Base-by-base conservation (phyloP, 257 asterid species). In the Solanum chmielewskii region DNA sequence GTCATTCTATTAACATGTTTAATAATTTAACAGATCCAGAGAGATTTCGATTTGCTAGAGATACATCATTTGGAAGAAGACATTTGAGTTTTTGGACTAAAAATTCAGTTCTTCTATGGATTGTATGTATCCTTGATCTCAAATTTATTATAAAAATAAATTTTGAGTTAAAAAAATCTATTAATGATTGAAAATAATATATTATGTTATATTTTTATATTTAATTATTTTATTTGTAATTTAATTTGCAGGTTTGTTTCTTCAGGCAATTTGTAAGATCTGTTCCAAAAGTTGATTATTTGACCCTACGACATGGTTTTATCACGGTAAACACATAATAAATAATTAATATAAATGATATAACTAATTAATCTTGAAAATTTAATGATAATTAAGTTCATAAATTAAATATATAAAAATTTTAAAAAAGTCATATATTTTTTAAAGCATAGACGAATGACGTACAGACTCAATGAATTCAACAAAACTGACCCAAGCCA, bases 291-390 rank as follows among this genome's bases (percentile, higher is more conserved):
- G 96, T 97, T 60, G 98, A 97, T 91, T 97, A 94, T 70, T 86
- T 97, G 87, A 97, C 99, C 23, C 90, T 97, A 60, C 90, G 99
- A 16, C 98, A 97, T 87, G 99, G 99, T n/a, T 97, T 97, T 92
- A 90, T 97, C 84, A 93, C 87, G 97, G 98, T 94, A n/a, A 23
- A 23, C 4, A 60, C 3, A 60, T 60, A 60, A 60, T 60, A 15
- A 60, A 60, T 23, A 60, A 60, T 21, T 9, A 21, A 10, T 52
- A 52, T 52, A 3, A 49, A 52, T 59, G 2, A 20, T 3, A 59
- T 56, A 56, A 45, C 52, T 41, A 41, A 41, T 41, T 41, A 41
- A 66, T 25, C 12, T 60, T 60, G 69, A 60, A 11, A 23, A 60
- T 60, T 60, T 60, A 23, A n/a, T 23, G 29, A 60, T 23, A 60